Evolutionary conservation across 306 rosid genomes (phyloP).

Genomic region (Citrullus colocynthis): DNA sequence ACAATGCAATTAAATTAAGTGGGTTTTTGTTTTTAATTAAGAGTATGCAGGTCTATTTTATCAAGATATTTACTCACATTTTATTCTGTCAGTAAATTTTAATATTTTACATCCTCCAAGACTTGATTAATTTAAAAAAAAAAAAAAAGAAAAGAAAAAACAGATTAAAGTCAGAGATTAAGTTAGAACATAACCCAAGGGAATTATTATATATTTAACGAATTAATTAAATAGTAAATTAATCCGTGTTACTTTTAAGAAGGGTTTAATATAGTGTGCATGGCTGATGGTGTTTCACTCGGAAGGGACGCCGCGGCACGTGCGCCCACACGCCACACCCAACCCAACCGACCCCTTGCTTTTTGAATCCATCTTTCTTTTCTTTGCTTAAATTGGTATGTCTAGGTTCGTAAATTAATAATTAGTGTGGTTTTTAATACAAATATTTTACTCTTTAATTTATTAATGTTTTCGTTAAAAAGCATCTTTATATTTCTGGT

Average conservation of each 20-base stretch:
- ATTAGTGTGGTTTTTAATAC: background rate
- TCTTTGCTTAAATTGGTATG: background rate
- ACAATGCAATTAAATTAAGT: too few species aligned
- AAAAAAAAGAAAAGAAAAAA: too few species aligned
- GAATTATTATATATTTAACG: too few species aligned
- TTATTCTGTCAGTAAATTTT: too few species aligned
- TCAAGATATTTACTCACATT: too few species aligned
- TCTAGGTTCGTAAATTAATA: background rate
- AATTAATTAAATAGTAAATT: background rate
- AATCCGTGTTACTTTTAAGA: background rate
- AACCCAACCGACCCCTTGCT: background rate
- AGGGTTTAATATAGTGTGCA: background rate
- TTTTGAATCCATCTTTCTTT: background rate
- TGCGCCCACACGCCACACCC: background rate
- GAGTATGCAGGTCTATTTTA: too few species aligned
- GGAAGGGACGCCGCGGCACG: conserved; percentile 6
- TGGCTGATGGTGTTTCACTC: background rate
- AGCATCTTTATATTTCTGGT: too few species aligned
- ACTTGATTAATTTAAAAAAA: too few species aligned
- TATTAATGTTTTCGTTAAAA: background rate
- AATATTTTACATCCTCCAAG: too few species aligned
- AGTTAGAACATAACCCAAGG: too few species aligned
- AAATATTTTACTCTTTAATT: background rate
- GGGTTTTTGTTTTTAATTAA: too few species aligned
- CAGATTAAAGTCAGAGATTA: too few species aligned